phyloP scores from a whole-genome alignment of 2,329 filamentous ascomycete genomes.

The Epicoccum nigrum region DNA sequence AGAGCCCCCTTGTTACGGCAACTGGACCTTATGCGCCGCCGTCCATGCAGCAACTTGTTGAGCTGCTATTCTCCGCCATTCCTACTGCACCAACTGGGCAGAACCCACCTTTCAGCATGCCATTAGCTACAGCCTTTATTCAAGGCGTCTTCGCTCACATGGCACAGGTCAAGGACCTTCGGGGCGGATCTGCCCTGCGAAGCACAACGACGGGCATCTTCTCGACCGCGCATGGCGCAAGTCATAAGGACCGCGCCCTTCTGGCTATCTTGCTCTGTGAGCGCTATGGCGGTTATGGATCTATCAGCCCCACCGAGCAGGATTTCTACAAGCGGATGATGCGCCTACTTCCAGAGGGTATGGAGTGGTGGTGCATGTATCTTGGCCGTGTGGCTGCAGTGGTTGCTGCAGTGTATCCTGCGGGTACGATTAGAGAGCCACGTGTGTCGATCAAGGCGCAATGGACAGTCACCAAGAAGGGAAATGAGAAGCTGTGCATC shows the following conservation, averaged over 20 bases:
- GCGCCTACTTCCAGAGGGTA: conserved; percentile 59
- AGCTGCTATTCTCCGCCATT: conserved; percentile 59
- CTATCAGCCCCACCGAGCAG: conserved; percentile 64
- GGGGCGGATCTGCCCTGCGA: conserved; percentile 72
- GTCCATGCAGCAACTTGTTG: conserved; percentile 55
- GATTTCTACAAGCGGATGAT: conserved; percentile 61
- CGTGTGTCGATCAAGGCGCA: conserved; percentile 33
- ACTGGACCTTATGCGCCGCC: conserved; percentile 60
- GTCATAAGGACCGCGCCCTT: conserved; percentile 72
- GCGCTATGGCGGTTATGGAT: conserved; percentile 68
- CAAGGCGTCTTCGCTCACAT: conserved; percentile 63
- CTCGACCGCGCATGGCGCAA: conserved; percentile 72
- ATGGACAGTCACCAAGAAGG: conserved; percentile 38
- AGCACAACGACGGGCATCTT: conserved; percentile 72
- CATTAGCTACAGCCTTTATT: conserved; percentile 62
- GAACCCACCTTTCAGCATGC: conserved; percentile 50
- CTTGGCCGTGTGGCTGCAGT: conserved; percentile 65
- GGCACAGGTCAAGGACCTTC: conserved; percentile 52
- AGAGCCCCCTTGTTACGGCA: conserved; percentile 70
- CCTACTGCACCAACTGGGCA: conserved; percentile 23
- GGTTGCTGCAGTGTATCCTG: conserved; percentile 66
- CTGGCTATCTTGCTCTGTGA: conserved; percentile 75
- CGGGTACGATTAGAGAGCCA: conserved; percentile 57
- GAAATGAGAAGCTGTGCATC: conserved; percentile 37
- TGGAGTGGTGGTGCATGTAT: conserved; percentile 70